phyloP scores from a whole-genome alignment of 73 alveolate genomes.

The Paramecium caudatum region DNA sequence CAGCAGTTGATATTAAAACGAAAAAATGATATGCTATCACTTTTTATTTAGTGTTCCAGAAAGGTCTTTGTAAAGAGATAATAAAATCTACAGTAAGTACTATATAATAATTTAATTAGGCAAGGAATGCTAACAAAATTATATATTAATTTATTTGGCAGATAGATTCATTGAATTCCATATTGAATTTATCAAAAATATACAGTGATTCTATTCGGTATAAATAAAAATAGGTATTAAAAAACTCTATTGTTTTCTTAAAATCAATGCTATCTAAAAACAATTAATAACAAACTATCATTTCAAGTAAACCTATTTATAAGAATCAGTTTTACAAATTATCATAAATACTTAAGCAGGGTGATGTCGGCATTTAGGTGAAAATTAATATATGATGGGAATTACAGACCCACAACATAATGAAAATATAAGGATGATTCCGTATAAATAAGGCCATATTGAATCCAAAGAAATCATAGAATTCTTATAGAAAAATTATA shows the following conservation, averaged over 20 bases:
- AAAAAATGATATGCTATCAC: background rate
- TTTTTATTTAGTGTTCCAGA: constrained; percentile 10
- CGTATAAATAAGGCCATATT: no score
- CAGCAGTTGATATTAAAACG: no score
- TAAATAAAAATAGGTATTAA: no score
- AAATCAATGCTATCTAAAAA: constrained; percentile 38
- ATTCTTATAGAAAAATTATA: no score
- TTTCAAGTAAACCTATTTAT: constrained; percentile 49
- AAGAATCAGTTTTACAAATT: background rate
- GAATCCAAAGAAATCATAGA: no score
- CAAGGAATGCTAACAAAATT: background rate
- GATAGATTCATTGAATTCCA: background rate
- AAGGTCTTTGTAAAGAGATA: constrained; percentile 43
- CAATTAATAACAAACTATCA: constrained; percentile 42
- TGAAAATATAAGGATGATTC: constrained; percentile 7
- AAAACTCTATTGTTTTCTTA: background rate
- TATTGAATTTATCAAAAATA: no score
- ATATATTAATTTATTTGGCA: constrained; percentile 10
- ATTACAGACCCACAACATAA: constrained; percentile 33
- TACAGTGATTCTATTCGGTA: no score
- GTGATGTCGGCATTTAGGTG: constrained; percentile 60
- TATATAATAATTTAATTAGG: constrained; percentile 43
- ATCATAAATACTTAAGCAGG: constrained; percentile 44
- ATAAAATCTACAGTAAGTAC: constrained; percentile 55
- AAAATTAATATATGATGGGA: constrained; percentile 22